These are phyloP conservation scores for Oryza meyeriana DNA, from an alignment of 176 grass and related monocot genomes.

Conservation along the genomic window DNA sequence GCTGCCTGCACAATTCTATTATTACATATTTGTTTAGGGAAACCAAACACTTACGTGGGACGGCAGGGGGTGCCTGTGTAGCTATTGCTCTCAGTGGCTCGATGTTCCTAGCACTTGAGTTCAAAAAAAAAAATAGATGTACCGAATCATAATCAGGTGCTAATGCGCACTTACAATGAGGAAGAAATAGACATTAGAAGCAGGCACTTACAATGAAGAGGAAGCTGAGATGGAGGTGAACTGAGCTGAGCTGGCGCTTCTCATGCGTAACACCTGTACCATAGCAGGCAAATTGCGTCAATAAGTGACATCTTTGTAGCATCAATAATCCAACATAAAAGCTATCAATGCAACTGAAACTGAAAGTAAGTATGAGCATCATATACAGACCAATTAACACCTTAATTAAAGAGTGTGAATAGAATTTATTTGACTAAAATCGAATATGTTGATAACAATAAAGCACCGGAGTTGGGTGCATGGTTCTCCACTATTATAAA, in stretches of 20 bases:
- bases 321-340: neutral
- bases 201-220: slow-evolving; percentile 32
- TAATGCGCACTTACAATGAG: neutral
- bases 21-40: neutral
- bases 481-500: neutral
- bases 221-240: slow-evolving; percentile 15
- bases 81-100: slow-evolving; percentile 68
- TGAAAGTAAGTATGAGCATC: neutral
- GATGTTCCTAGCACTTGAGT: slow-evolving; percentile 51
- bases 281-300: neutral
- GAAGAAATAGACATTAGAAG: neutral
- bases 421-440: neutral
- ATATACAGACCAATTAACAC: neutral
- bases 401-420: neutral
- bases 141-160: neutral
- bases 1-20: neutral
- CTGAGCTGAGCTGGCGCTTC: slow-evolving; percentile 15
- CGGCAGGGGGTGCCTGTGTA: slow-evolving; percentile 62
- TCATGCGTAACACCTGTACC: slow-evolving; percentile 29
- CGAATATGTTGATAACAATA: neutral
- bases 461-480: neutral
- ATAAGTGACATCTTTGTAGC: neutral
- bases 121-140: neutral
- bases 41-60: slow-evolving; percentile 56
- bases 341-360: neutral